Evolutionary conservation across 495 filamentous ascomycete species (phyloP), one percentile per base, ranked within the genome.

Genomic region (Xylaria curta): DNA sequence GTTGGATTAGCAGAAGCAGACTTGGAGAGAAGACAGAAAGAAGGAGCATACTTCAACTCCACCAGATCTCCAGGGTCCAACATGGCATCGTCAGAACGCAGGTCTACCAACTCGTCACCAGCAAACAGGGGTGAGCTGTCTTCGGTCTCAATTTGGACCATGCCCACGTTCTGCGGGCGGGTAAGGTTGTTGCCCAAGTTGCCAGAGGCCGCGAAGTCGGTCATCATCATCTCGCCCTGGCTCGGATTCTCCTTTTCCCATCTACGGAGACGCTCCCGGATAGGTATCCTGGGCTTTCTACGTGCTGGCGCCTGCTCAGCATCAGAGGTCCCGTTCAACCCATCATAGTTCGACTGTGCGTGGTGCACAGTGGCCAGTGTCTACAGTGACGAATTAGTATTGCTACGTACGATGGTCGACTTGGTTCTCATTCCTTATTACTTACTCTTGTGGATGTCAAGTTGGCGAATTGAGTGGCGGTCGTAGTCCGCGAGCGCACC

Each of bases 1-100:
- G 59, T 36, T n/a, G 24, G 19, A 49, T 78, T 68, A 72, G 60
- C 17, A n/a, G 60, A 51, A 21, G 40, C 13, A 17, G 60, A 28
- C 21, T n/a, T 12, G 0, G 12, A 36, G 54, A 68, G 59, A 19
- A 68, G 59, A 19, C 42, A 31, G 49, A 62, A 49, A 36, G 9
- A 70, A 26, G 58, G 38, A 4, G 75, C 83, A 65, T 83, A 90
- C 88, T 72, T 72, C 9, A 94, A 73, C 70, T 92, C 92, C 3
- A 95, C 88, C 68, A 97, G 78, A 77, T 97, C 94, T 15, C 94
- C 94, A 9, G 89, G 85, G 38, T 88, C 81, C 17, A 96, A 80
- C 47, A 68, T 74, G 17, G 78, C 72, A 66, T 77, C 75, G 15
- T 78, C 77, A 46, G 72, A 72, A 31, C 80, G 74, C 21, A 82